A percentile compares a stretch with the other conserved stretches of the same genome.
These are phyloP conservation scores for Graphilbum sp. DNA, from an alignment of 2,329 filamentous ascomycete genomes.

Conservation along the genomic window DNA sequence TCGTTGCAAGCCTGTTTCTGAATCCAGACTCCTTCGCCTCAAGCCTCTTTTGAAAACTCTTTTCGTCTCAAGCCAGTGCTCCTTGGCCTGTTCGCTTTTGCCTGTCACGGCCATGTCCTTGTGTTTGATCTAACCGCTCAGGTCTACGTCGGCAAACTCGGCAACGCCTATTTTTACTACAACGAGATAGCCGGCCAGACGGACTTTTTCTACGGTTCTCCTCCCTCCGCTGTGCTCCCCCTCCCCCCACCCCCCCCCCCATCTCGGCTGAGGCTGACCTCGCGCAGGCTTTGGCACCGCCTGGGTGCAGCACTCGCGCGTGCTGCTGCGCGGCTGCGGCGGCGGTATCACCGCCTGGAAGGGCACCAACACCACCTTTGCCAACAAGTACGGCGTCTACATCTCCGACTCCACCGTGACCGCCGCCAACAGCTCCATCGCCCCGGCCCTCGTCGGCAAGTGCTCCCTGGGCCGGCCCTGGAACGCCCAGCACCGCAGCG, in stretches of 20 bases:
- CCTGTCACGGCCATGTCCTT: too few species aligned
- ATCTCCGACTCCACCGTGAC: slow-evolving; percentile 36
- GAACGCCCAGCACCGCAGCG: slow-evolving; percentile 39
- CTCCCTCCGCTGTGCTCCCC: too few species aligned
- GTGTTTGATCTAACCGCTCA: slow-evolving; percentile 9
- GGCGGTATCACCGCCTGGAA: slow-evolving; percentile 58
- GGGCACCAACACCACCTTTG: background rate
- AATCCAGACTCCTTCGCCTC: too few species aligned
- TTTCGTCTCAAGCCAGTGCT: too few species aligned
- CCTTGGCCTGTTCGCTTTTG: too few species aligned
- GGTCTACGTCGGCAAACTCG: slow-evolving; percentile 50
- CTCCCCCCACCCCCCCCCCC: background rate
- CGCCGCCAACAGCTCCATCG: slow-evolving; percentile 34
- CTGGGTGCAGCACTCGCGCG: slow-evolving; percentile 36
- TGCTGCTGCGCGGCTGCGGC: slow-evolving; percentile 42
- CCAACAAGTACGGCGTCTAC: slow-evolving; percentile 29
- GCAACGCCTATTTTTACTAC: slow-evolving; percentile 47
- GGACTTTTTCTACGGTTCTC: slow-evolving; percentile 34
- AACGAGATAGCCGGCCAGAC: slow-evolving; percentile 46
- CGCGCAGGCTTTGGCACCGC: slow-evolving; percentile 39
- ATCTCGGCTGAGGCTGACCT: background rate
- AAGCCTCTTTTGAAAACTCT: too few species aligned
- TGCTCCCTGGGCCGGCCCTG: slow-evolving; percentile 47
- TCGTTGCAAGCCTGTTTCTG: too few species aligned
- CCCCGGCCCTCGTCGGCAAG: slow-evolving; percentile 18